Percentiles rank a stretch among this genome's conserved stretches.
phyloP scores from a whole-genome alignment of 2,329 filamentous ascomycete species.

The Trichoderma simmonsii region DNA sequence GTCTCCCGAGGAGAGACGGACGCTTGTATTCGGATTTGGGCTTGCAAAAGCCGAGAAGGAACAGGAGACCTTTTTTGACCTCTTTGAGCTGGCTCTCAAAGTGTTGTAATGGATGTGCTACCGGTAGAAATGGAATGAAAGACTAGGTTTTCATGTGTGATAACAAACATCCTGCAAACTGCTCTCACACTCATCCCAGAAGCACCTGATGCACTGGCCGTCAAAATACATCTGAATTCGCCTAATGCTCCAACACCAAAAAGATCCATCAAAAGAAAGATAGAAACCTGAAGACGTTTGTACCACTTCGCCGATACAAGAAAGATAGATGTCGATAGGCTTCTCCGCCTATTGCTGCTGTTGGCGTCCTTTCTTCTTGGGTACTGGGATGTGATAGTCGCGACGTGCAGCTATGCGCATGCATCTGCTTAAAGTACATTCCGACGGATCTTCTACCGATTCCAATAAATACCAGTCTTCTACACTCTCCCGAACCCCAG shows the following conservation, averaged over 20 bases:
- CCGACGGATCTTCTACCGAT: no score
- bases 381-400: no score
- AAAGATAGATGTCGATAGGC: no score
- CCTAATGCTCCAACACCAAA: background rate
- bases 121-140: background rate
- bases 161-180: background rate
- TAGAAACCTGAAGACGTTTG: background rate
- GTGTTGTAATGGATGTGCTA: constrained; percentile 41
- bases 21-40: constrained; percentile 60
- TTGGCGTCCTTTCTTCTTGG: no score
- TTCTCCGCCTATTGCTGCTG: no score
- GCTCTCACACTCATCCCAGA: background rate
- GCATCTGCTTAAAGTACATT: no score
- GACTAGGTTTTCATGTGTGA: background rate
- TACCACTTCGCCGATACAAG: no score
- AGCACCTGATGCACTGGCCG: background rate
- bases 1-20: constrained; percentile 61
- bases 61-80: constrained; percentile 60
- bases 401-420: rapidly evolving
- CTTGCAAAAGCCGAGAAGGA: constrained; percentile 49
- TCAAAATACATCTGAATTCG: background rate
- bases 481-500: no score
- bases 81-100: constrained; percentile 60
- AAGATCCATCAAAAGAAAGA: background rate
- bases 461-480: no score